Percentiles rank a stretch among this genome's conserved stretches.
phyloP scores from a whole-genome alignment of 2,329 filamentous ascomycete genomes.

The Polytolypa hystricis region DNA sequence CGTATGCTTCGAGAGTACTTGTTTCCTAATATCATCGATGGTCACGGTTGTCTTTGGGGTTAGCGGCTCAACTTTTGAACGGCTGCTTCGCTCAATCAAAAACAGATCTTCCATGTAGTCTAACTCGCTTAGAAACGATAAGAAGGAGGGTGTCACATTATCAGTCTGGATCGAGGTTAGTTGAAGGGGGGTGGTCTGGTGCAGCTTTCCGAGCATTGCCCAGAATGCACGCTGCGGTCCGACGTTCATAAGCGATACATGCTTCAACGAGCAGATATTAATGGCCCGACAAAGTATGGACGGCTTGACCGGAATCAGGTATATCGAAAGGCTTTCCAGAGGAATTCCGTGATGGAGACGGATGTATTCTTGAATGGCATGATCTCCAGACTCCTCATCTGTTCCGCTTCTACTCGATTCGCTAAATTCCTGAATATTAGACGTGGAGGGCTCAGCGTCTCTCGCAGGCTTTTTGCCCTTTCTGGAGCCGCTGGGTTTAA shows the following conservation, averaged over 20 bases:
- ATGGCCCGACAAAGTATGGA: conserved; percentile 46
- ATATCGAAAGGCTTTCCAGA: conserved; percentile 44
- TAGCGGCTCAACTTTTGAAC: conserved; percentile 42
- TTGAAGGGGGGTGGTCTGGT: conserved; percentile 40
- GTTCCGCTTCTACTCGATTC: background rate
- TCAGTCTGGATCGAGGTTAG: conserved; percentile 53
- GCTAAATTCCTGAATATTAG: background rate
- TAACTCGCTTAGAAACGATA: conserved; percentile 43
- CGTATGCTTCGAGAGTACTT: conserved; percentile 49
- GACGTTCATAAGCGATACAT: conserved; percentile 52
- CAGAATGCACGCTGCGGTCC: conserved; percentile 52
- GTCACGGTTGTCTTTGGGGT: conserved; percentile 40
- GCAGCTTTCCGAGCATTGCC: conserved; percentile 45
- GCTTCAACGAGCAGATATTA: conserved; percentile 46
- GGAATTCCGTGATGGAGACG: conserved; percentile 48
- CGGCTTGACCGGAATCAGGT: conserved; percentile 50
- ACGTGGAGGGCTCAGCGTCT: background rate
- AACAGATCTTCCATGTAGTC: conserved; percentile 48
- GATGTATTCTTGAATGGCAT: conserved; percentile 38
- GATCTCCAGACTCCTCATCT: conserved; percentile 2
- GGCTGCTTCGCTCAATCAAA: conserved; percentile 46
- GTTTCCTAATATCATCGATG: conserved; percentile 48
- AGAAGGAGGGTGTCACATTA: conserved; percentile 41
- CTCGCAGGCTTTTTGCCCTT: conserved; percentile 9
- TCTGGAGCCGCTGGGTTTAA: background rate